phyloP scores from a whole-genome alignment of 139 green algal species.

The Tetradesmus obliquus region DNA sequence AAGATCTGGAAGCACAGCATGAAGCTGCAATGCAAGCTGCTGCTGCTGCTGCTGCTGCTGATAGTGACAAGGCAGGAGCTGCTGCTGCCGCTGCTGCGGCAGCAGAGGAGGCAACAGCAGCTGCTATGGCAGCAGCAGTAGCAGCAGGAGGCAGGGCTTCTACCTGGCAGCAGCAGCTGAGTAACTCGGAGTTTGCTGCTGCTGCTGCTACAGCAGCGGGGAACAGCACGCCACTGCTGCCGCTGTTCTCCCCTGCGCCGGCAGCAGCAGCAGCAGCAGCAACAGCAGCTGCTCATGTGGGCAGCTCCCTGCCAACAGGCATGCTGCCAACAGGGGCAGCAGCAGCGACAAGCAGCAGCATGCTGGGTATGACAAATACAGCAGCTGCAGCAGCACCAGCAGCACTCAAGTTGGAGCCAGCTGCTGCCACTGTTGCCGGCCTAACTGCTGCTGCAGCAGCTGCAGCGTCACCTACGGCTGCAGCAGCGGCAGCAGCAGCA shows the following conservation, averaged over 20 bases:
- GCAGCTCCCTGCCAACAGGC: no score
- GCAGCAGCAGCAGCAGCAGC: background rate
- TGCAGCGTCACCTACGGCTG: background rate
- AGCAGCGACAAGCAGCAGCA: background rate
- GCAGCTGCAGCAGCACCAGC: constrained; percentile 5
- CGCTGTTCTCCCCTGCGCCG: background rate
- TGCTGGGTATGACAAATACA: background rate
- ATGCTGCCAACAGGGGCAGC: background rate
- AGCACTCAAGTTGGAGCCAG: background rate
- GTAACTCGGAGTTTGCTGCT: background rate
- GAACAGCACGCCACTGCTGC: background rate
- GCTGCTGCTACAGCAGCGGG: background rate
- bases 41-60: background rate
- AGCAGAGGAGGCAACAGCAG: background rate
- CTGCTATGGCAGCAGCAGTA: no score
- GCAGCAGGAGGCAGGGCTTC: background rate
- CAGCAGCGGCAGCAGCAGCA: constrained; percentile 20
- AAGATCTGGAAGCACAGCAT: background rate
- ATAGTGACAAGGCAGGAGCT: background rate
- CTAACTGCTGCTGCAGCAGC: background rate
- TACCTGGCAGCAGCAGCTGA: background rate
- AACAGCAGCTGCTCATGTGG: background rate
- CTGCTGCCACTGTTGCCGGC: background rate
- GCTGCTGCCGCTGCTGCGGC: no score
- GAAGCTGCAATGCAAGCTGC: background rate